phyloP scores from a whole-genome alignment of 1,139 yeast species.

The Debaryomyces subglobosus region DNA sequence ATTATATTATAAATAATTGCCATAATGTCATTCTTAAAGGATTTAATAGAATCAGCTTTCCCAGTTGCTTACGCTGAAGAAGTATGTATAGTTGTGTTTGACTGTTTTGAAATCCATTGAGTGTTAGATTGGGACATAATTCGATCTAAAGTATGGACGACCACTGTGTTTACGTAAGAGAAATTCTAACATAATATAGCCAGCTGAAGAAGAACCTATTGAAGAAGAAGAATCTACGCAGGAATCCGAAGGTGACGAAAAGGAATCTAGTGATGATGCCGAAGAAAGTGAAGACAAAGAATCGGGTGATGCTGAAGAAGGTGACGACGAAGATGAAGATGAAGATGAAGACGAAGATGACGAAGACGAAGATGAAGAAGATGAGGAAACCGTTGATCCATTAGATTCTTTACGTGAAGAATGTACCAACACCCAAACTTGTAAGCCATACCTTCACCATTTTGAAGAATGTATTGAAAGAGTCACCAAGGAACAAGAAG shows the following conservation, averaged over 20 bases:
- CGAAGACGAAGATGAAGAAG: slow-evolving; percentile 78
- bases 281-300: slow-evolving; percentile 28
- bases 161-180: neutral
- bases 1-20: slow-evolving; percentile 5
- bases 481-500: slow-evolving; percentile 85
- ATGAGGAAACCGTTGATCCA: slow-evolving; percentile 73
- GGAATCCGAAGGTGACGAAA: slow-evolving; percentile 9
- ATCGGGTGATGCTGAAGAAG: slow-evolving; percentile 50
- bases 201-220: slow-evolving; percentile 10
- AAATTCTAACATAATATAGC: slow-evolving; percentile 2
- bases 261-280: slow-evolving; percentile 21
- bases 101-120: neutral
- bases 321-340: slow-evolving; percentile 55
- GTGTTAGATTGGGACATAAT: neutral
- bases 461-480: slow-evolving; percentile 94
- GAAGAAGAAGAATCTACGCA: slow-evolving; percentile 7
- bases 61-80: slow-evolving; percentile 92
- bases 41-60: slow-evolving; percentile 77
- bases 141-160: neutral
- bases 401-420: slow-evolving; percentile 67
- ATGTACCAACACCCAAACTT: slow-evolving; percentile 67
- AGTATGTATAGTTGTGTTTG: slow-evolving; percentile 37
- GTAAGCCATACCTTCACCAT: slow-evolving; percentile 82
- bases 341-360: slow-evolving; percentile 73
- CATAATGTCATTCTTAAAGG: slow-evolving; percentile 63